Evolutionary conservation across 768 basidiomycete species (phyloP), one percentile per base, ranked within the genome.

Genomic region (Rhodotorula kratochvilovae): DNA sequence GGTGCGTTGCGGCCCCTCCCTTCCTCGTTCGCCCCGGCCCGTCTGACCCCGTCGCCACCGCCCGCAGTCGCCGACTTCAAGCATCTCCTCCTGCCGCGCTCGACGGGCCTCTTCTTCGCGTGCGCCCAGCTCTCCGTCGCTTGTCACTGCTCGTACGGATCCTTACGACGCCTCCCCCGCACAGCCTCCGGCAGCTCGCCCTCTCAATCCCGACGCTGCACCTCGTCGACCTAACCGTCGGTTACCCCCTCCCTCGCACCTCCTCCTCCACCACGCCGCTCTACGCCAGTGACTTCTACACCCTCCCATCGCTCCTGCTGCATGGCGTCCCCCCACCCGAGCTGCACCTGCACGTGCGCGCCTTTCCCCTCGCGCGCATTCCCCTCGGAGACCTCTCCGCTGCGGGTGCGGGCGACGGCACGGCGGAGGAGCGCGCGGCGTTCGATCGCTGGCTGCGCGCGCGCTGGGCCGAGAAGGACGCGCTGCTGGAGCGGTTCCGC

Each of bases 101-200:
- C 95, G 51, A 95, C 91, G 3, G 95, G 95, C 4, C 82, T 96
- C 67, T 88, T 89, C 72, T 90, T 90, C 77, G 89, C 88, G 68
- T 67, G 11, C 42, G 68, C 8, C 13, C n/a, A n/a, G n/a, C 39
- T 61, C 46, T 4, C 27, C 2, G 33, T 29, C 27, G 1, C n/a
- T n/a, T n/a, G n/a, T n/a, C n/a, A n/a, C n/a, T n/a, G n/a, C n/a
- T n/a, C n/a, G n/a, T n/a, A n/a, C n/a, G n/a, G n/a, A n/a, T n/a
- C n/a, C n/a, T n/a, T n/a, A n/a, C n/a, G n/a, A n/a, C n/a, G n/a
- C n/a, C n/a, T n/a, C n/a, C n/a, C n/a, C n/a, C n/a, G n/a, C n/a
- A n/a, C 62, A 74, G 68, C 13, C 73, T 75, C 27, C 87, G 90
- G 35, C 88, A 91, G 0, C 85, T 97, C 27, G 84, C 88, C 25